phyloP scores from a whole-genome alignment of 2,329 filamentous ascomycete species.

The Sphaerulina vaccinii region DNA sequence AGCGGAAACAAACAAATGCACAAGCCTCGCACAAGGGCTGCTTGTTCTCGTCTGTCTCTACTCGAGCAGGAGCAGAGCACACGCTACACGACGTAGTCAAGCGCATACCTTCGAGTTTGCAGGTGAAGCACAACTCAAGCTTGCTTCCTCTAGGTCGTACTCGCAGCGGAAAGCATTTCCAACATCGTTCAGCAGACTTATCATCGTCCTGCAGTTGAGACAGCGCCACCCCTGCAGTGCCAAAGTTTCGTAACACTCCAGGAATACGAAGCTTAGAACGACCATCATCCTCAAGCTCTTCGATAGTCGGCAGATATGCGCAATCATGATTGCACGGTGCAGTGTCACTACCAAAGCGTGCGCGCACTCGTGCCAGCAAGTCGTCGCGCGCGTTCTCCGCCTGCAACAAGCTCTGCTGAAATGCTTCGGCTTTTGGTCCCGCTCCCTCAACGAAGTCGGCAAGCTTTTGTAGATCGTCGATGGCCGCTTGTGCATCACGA shows the following conservation, averaged over 20 bases:
- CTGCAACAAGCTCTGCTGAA: slow-evolving; percentile 35
- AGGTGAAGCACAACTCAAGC: slow-evolving; percentile 12
- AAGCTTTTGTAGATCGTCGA: slow-evolving; percentile 21
- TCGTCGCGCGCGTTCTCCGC: slow-evolving; percentile 31
- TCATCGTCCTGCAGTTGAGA: slow-evolving; percentile 7
- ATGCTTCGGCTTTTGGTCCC: slow-evolving; percentile 22
- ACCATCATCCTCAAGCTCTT: slow-evolving; percentile 41
- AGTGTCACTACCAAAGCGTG: slow-evolving; percentile 1
- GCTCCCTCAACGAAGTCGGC: slow-evolving; percentile 4
- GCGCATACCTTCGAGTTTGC: slow-evolving; percentile 15
- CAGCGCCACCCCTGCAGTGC: background rate
- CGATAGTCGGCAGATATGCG: slow-evolving; percentile 36
- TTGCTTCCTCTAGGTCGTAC: slow-evolving; percentile 6
- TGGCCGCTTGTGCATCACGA: slow-evolving; percentile 9
- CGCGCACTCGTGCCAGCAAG: background rate
- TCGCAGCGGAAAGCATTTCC: slow-evolving; percentile 5
- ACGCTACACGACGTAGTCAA: slow-evolving; percentile 18
- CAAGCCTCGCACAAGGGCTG: slow-evolving; percentile 42
- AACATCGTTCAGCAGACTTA: background rate
- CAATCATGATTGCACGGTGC: slow-evolving; percentile 33
- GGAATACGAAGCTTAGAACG: slow-evolving; percentile 45
- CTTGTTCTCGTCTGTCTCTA: slow-evolving; percentile 11
- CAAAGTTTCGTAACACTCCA: slow-evolving; percentile 31
- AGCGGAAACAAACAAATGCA: slow-evolving; percentile 46
- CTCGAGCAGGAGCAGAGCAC: slow-evolving; percentile 21